A percentile compares a stretch with the other conserved stretches of the same genome.
Conservation (phyloP, 371 early-diverging fungal genomes). For the Vairimorpha ceranae region DNA sequence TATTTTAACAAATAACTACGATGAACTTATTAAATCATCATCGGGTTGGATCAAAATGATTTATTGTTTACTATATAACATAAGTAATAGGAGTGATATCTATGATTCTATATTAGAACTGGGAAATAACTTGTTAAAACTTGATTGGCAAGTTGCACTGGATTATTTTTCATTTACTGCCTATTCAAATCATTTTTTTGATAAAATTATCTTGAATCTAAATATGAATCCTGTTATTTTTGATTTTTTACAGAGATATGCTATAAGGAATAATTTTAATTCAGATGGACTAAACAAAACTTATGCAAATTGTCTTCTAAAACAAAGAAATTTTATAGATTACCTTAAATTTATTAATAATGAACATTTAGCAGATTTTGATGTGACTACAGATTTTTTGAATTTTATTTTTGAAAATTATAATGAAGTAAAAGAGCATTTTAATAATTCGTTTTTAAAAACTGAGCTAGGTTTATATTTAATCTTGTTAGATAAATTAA, state of each 20-base stretch:
- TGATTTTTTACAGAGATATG: slow-evolving; percentile 18
- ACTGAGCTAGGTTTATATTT: background rate
- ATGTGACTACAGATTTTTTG: background rate
- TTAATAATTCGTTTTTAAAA: background rate
- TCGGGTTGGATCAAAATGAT: background rate
- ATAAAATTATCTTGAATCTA: background rate
- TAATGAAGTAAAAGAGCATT: background rate
- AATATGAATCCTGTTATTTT: slow-evolving; percentile 17
- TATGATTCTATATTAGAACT: background rate
- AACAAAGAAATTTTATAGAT: background rate
- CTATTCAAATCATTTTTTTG: slow-evolving; percentile 11
- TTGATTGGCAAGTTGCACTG: slow-evolving; percentile 20
- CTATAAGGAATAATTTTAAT: slow-evolving; percentile 4
- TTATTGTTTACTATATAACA: background rate
- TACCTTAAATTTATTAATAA: slow-evolving; percentile 1
- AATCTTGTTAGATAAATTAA: background rate
- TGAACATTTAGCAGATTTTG: background rate
- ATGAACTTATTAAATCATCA: background rate
- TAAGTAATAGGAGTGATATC: background rate
- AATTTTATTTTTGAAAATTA: slow-evolving; percentile 19
- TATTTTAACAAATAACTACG: slow-evolving; percentile 4
- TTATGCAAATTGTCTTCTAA: slow-evolving; percentile 8
- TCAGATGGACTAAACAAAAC: background rate
- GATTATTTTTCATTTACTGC: slow-evolving; percentile 31
- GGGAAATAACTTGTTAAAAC: background rate